These are phyloP conservation scores for Quercus wislizeni DNA, from an alignment of 306 rosid genomes.

Conservation along the genomic window DNA sequence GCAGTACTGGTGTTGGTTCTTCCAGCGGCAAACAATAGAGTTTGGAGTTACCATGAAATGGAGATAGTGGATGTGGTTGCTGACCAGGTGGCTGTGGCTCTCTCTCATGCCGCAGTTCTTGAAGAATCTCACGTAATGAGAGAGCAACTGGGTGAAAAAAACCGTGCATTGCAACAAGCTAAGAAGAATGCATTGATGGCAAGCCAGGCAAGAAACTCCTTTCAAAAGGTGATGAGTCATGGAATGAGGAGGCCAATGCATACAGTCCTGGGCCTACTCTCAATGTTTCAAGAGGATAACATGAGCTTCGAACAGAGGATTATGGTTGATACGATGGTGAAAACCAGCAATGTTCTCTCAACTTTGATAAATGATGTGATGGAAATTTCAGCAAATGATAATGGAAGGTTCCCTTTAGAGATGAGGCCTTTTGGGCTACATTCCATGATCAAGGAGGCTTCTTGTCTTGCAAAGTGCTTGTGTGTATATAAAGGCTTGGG, in stretches of 20 bases:
- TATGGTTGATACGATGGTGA: constrained; percentile 80
- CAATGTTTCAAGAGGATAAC: constrained; percentile 72
- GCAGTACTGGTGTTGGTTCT: constrained; percentile 90
- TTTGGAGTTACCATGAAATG: constrained; percentile 83
- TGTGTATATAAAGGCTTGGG: constrained; percentile 70
- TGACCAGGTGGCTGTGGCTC: constrained; percentile 99
- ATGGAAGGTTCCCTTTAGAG: constrained; percentile 75
- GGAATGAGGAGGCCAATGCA: constrained; percentile 99
- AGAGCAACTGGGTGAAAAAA: constrained; percentile 88
- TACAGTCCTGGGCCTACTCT: constrained; percentile 87
- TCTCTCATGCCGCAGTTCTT: constrained; percentile 97
- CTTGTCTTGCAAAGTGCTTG: constrained; percentile 89
- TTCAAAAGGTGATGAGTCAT: constrained; percentile 95
- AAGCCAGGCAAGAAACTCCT: constrained; percentile 86
- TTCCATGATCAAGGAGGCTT: constrained; percentile 85
- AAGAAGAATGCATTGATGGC: constrained; percentile 92
- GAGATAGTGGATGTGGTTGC: constrained; percentile 97
- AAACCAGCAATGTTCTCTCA: constrained; percentile 81
- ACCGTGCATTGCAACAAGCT: constrained; percentile 91
- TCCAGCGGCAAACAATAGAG: constrained; percentile 67
- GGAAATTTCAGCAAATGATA: constrained; percentile 77
- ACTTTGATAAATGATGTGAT: constrained; percentile 89
- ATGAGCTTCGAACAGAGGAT: constrained; percentile 65
- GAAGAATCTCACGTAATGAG: constrained; percentile 99
- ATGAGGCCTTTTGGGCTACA: constrained; percentile 74